Percentiles rank a stretch among this genome's conserved stretches.
phyloP scores from a whole-genome alignment of 345 rosid species.

The Populus euphratica region DNA sequence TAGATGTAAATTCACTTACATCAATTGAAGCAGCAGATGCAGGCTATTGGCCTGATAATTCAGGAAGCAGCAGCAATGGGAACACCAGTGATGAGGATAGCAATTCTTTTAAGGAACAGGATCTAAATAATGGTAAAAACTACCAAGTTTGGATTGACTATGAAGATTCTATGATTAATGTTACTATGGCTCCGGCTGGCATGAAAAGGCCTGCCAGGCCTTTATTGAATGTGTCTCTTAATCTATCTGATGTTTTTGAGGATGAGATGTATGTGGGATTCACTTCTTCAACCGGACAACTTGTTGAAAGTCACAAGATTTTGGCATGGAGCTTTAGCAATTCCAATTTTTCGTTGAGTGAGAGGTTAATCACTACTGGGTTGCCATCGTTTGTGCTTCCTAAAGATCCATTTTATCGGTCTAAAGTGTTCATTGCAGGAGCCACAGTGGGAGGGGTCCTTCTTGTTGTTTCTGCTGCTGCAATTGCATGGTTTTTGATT shows the following conservation, averaged over 20 bases:
- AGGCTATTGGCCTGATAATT: slow-evolving; percentile 47
- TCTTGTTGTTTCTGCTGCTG: slow-evolving; percentile 24
- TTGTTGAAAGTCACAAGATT: slow-evolving; percentile 60
- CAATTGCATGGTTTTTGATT: slow-evolving; percentile 31
- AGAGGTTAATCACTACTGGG: slow-evolving; percentile 49
- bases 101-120: slow-evolving; percentile 37
- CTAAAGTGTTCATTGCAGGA: slow-evolving; percentile 53
- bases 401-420: slow-evolving; percentile 27
- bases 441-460: slow-evolving; percentile 35
- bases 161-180: slow-evolving; percentile 39
- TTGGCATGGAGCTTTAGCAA: slow-evolving; percentile 80
- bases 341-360: slow-evolving; percentile 47
- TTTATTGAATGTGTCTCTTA: slow-evolving; percentile 37
- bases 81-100: slow-evolving; percentile 8
- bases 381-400: slow-evolving; percentile 71
- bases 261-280: slow-evolving; percentile 76
- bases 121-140: slow-evolving; percentile 64
- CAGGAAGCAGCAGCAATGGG: neutral
- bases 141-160: slow-evolving; percentile 88
- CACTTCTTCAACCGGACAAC: slow-evolving; percentile 60
- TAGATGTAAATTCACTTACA: slow-evolving; percentile 60
- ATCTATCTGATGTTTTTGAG: slow-evolving; percentile 55
- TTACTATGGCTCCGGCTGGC: slow-evolving; percentile 37
- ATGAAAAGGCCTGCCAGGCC: slow-evolving; percentile 40
- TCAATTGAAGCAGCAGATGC: slow-evolving; percentile 38